Conservation (phyloP, 2,329 filamentous ascomycete genomes). For the Penicillium occitanis region DNA sequence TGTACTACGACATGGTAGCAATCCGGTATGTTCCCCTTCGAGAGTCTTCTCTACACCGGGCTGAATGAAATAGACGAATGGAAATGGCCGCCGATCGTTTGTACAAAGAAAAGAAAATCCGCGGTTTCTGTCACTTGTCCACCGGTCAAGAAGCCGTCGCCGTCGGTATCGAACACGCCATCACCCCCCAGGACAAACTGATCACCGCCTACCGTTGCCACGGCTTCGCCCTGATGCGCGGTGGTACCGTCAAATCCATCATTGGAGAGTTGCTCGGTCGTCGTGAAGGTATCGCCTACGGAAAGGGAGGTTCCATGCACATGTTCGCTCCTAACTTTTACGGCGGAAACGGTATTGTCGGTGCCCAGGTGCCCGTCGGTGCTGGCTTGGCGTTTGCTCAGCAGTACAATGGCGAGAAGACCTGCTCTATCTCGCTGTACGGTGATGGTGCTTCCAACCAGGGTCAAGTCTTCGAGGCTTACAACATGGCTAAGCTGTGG, state of each 20-base stretch:
- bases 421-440: conserved; percentile 85
- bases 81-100: conserved; percentile 98
- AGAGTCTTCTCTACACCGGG: neutral
- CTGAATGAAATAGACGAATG: conserved; percentile 71
- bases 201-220: conserved; percentile 99
- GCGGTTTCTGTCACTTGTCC: conserved; percentile 98
- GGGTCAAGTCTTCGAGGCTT: conserved; percentile 98
- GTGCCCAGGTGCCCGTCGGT: conserved; percentile 95
- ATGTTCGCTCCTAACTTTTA: conserved; percentile 99
- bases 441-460: conserved; percentile 99
- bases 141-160: conserved; percentile 97
- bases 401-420: conserved; percentile 86
- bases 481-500: conserved; percentile 99
- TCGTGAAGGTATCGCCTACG: conserved; percentile 94
- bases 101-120: conserved; percentile 99
- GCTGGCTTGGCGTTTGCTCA: conserved; percentile 96
- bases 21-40: conserved; percentile 66
- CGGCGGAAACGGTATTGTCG: conserved; percentile 98
- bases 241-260: conserved; percentile 83
- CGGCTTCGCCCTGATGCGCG: conserved; percentile 96
- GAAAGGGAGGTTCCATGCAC: conserved; percentile 99
- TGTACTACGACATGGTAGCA: conserved; percentile 97
- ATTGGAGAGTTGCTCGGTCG: conserved; percentile 94
- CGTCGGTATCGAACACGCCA: conserved; percentile 93
- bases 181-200: conserved; percentile 85